A percentile compares a stretch with the other conserved stretches of the same genome.
Evolutionary conservation across 2,329 filamentous ascomycete genomes (phyloP).

Genomic region (Xylariaceae sp.): DNA sequence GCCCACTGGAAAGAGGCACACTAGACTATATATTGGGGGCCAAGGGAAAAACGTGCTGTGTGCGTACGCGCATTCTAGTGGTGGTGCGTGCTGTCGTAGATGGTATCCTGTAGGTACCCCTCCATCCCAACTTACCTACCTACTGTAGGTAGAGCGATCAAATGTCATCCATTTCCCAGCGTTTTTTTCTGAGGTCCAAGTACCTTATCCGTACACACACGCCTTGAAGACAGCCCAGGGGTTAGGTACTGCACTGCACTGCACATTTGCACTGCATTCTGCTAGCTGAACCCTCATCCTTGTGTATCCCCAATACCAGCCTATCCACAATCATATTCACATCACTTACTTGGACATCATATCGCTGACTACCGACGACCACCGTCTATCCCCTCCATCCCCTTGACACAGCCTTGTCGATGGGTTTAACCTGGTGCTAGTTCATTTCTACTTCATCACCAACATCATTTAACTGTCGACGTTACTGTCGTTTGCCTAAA

Average conservation of each 20-base stretch:
- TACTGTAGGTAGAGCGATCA: too few species aligned
- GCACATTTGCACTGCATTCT: conserved; percentile 23
- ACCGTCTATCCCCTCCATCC: conserved; percentile 1
- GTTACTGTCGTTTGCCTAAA: background rate
- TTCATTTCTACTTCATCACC: conserved; percentile 9
- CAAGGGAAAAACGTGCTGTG: too few species aligned
- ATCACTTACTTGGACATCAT: conserved; percentile 14
- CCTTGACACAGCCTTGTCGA: conserved; percentile 22
- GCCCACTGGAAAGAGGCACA: too few species aligned
- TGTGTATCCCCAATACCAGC: conserved; percentile 19
- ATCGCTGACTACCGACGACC: conserved; percentile 18
- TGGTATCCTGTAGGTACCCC: too few species aligned
- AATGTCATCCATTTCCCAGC: too few species aligned
- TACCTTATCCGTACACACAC: conserved; percentile 5
- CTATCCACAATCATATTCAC: conserved; percentile 20
- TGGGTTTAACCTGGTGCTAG: conserved; percentile 22
- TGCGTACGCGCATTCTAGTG: too few species aligned
- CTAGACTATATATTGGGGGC: too few species aligned
- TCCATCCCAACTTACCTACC: conserved; percentile 17
- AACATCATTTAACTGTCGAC: conserved; percentile 13
- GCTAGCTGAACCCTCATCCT: conserved; percentile 29
- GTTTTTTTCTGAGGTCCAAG: conserved; percentile 19
- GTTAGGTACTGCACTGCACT: conserved; percentile 20
- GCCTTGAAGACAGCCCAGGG: background rate
- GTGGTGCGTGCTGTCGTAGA: too few species aligned